These are phyloP conservation scores for Penicillium sp. DNA, from an alignment of 2,329 filamentous ascomycete species.

Conservation along the genomic window DNA sequence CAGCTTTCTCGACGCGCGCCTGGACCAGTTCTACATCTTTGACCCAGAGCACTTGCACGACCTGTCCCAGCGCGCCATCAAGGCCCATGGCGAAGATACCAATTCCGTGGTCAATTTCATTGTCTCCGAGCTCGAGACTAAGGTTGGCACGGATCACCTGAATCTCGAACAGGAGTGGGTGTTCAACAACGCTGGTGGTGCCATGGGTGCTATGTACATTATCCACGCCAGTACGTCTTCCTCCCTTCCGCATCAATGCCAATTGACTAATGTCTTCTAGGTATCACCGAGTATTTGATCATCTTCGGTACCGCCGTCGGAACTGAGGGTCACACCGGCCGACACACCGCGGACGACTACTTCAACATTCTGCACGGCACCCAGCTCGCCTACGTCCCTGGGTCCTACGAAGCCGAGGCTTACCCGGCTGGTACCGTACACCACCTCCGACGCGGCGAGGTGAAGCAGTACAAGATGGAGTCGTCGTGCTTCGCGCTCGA, in stretches of 20 bases:
- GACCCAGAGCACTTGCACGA: slow-evolving; percentile 65
- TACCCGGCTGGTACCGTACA: slow-evolving; percentile 40
- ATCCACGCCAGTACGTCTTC: slow-evolving; percentile 48
- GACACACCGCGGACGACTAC: slow-evolving; percentile 91
- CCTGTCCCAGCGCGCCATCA: slow-evolving; percentile 64
- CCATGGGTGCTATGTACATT: slow-evolving; percentile 89
- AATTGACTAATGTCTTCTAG: slow-evolving; percentile 17
- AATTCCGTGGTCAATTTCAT: slow-evolving; percentile 66
- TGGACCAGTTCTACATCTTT: slow-evolving; percentile 69
- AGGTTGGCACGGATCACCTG: slow-evolving; percentile 51
- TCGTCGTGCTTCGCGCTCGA: slow-evolving; percentile 40
- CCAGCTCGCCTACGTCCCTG: slow-evolving; percentile 40
- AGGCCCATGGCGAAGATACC: slow-evolving; percentile 72
- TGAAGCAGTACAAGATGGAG: slow-evolving; percentile 66
- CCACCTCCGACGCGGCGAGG: slow-evolving; percentile 58
- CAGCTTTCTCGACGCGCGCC: slow-evolving; percentile 37
- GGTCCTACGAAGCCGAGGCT: slow-evolving; percentile 37
- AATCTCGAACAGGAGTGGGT: slow-evolving; percentile 79
- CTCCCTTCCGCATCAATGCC: background rate
- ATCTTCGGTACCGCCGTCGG: slow-evolving; percentile 69
- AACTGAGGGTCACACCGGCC: slow-evolving; percentile 83
- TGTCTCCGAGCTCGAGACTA: slow-evolving; percentile 62
- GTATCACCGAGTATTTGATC: slow-evolving; percentile 83
- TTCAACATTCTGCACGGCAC: slow-evolving; percentile 72
- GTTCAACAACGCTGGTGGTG: slow-evolving; percentile 87